Evolutionary conservation across 805 yeast genomes (phyloP), one percentile per base, ranked within the genome.

Genomic region (Brettanomyces naardenensis): DNA sequence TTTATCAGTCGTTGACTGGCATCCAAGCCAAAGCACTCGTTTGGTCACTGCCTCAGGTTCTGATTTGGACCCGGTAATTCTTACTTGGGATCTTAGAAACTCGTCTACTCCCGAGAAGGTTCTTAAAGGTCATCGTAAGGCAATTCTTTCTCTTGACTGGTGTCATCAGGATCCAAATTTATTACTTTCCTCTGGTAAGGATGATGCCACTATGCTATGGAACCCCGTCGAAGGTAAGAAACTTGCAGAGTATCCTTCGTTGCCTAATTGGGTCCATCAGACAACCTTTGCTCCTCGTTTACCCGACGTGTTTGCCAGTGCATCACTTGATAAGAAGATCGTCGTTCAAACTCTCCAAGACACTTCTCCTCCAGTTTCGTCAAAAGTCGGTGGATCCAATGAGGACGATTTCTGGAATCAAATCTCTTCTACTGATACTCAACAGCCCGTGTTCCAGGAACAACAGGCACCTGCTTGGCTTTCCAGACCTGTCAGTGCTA

Each of bases 51-150:
- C 95, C 20, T 79, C 92, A 21, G 88, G 81, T 43, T 74, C 77
- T 41, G 97, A 89, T 59, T 66, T 71, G 17, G 75, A 76, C 36
- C 95, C 98, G 10, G 71, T 83, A 23, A 78, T 92, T 38, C 64
- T 87, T 46, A 69, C 90, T 13, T 92, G 98, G 98, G 97, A 92
- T 65, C 71, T 92, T 55, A 77, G 97, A 61, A 90, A 92, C 57
- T 78, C 95, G 21, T 81, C 83, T 52, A 86, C 82, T n/a, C 99
- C 99, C 6, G 88, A 86, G 54, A 64, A 63, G 41, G 66, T 82
- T 26, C 60, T 89, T 51, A 62, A 61, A 34, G 96, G 97, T 39
- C 97, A 90, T 58, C 72, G 76, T 35, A 82, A 83, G 61, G 98
- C 97, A 28, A 79, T 92, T 15, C 61, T 90, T 37, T 84, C 95